A percentile compares a stretch with the other conserved stretches of the same genome.
Evolutionary conservation across 768 basidiomycete species (phyloP).

Genomic region (Russula griseocarnosa): DNA sequence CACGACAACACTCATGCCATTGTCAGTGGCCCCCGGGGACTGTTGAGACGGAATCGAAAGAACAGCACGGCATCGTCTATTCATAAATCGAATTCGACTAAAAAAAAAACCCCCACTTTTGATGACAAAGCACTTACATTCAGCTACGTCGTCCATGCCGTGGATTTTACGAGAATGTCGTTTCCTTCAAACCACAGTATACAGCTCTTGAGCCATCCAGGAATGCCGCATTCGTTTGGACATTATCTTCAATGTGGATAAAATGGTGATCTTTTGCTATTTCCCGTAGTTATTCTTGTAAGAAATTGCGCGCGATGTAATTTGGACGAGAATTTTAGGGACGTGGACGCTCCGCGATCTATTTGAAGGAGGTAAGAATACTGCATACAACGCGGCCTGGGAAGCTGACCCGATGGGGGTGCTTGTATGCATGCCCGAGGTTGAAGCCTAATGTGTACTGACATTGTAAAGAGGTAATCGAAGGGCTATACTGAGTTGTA

Average conservation of each 20-base stretch:
- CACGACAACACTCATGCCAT: constrained; percentile 68
- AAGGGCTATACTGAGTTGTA: constrained; percentile 17
- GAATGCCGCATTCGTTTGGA: constrained; percentile 48
- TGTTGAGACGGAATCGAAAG: constrained; percentile 77
- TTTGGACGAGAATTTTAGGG: constrained; percentile 81
- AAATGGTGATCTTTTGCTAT: constrained; percentile 43
- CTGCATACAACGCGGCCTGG: neutral
- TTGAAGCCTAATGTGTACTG: constrained; percentile 41
- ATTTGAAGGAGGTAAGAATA: neutral
- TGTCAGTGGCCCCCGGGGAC: constrained; percentile 70
- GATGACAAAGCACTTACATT: constrained; percentile 18
- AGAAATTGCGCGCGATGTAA: constrained; percentile 56
- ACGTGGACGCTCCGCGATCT: constrained; percentile 69
- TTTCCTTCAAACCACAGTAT: constrained; percentile 39
- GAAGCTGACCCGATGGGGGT: constrained; percentile 48
- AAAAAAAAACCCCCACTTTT: too few relatives aligned
- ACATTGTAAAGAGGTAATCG: constrained; percentile 36
- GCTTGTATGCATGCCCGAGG: constrained; percentile 52
- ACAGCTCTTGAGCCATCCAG: constrained; percentile 12
- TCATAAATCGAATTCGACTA: neutral
- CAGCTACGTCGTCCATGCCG: constrained; percentile 39
- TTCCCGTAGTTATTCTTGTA: constrained; percentile 50
- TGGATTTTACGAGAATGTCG: constrained; percentile 59
- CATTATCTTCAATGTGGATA: constrained; percentile 51
- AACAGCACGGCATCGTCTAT: constrained; percentile 54